Base-by-base conservation (phyloP, 805 yeast genomes). In the Candida bentonensis region DNA sequence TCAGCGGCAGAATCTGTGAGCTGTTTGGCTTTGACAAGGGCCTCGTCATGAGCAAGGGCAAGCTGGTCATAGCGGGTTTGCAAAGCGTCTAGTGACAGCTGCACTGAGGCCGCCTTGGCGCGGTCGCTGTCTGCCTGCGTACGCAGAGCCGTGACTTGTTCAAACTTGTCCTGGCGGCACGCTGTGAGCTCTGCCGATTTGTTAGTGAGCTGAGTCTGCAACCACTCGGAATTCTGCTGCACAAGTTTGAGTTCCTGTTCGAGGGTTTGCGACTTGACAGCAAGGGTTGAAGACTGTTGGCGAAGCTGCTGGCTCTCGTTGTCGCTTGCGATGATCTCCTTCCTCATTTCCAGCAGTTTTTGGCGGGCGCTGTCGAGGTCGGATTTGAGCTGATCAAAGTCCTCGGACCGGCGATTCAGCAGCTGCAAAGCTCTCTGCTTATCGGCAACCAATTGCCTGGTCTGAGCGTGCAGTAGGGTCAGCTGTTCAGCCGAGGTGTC, bases 21-120 rank as follows among this genome's bases (percentile, higher is more conserved):
- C 3, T 68, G 63, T 49, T 72, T 73, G 22, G 76, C 58, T 45
- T 73, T 66, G 1, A 65, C 51, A 22, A 73, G 57, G 4, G 73
- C 55, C 42, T 65, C 60, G 48, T 78, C 70, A 49, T 70, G 55
- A 39, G 61, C 61, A 4, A 58, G 47, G 1, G 69, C 58, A 2
- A 66, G 51, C 2, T 66, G 65, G 3, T 61, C 58, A 33, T 67
- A 56, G 30, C 69, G 63, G 2, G 60, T 54, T 2, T 58, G 44
- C 21, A 73, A 47, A 15, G 56, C 54, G 5, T 64, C 65, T 34
- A 57, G 55, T 0, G 65, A 50, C 2, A 53, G 33, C 21, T 54
- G 52, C 2, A 59, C 49, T 2, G 61, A 45, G 11, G 49, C 45
- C 27, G 54, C 54, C 13, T 68, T 62, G 20, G 67, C 58, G 27